Percentiles rank a stretch among this genome's conserved stretches.
Conservation (phyloP, 768 basidiomycete genomes). For the Auriscalpium vulgare region DNA sequence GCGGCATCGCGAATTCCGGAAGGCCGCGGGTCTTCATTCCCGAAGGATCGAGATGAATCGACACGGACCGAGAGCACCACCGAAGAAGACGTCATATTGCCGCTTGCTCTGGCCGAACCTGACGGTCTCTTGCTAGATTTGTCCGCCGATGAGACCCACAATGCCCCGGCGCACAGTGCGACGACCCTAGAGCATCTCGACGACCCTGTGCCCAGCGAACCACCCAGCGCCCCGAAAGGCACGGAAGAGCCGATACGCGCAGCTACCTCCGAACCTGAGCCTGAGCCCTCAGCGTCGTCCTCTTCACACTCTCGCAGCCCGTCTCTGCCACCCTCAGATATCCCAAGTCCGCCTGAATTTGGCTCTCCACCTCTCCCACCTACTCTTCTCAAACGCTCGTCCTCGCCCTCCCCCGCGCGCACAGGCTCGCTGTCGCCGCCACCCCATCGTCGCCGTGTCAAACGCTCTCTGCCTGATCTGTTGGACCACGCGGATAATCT, state of each 20-base stretch:
- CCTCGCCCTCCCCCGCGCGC: constrained; percentile 3
- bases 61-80: neutral
- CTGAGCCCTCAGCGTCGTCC: neutral
- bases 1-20: neutral
- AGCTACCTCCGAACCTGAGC: neutral
- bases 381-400: neutral
- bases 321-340: too few relatives aligned
- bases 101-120: neutral
- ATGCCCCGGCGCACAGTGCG: neutral
- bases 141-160: neutral
- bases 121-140: too few relatives aligned
- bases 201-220: neutral
- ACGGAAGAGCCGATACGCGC: neutral
- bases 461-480: constrained; percentile 34
- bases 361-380: neutral
- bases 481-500: constrained; percentile 54
- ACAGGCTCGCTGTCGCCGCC: constrained; percentile 20
- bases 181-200: neutral
- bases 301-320: neutral
- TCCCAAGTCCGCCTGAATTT: neutral
- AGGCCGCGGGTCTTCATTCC: neutral
- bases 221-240: neutral
- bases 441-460: constrained; percentile 8
- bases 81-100: neutral
- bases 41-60: neutral